Conservation (phyloP, 1,284 basidiomycete species). For the Cutaneotrichosporon sp. region DNA sequence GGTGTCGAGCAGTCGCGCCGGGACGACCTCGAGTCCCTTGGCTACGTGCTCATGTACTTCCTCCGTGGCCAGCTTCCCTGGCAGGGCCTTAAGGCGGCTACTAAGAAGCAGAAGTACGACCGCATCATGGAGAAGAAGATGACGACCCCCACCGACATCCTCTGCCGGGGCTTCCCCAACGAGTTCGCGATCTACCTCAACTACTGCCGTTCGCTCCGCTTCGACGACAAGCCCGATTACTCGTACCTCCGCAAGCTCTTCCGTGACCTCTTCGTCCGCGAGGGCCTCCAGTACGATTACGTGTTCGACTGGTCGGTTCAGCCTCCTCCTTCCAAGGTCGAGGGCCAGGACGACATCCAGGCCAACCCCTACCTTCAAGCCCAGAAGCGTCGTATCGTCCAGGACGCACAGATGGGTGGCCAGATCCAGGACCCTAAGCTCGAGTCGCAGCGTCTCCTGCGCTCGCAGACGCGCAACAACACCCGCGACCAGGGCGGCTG, state of each 20-base stretch:
- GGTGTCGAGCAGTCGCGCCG: constrained; percentile 95
- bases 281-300: constrained; percentile 97
- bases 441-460: constrained; percentile 40
- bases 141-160: constrained; percentile 91
- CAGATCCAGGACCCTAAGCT: constrained; percentile 17
- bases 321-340: constrained; percentile 27
- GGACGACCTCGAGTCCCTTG: constrained; percentile 92
- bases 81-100: constrained; percentile 97
- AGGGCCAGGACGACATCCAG: not conserved
- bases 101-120: constrained; percentile 99
- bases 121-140: constrained; percentile 98
- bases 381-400: constrained; percentile 16
- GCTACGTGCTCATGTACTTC: constrained; percentile 97
- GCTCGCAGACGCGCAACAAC: constrained; percentile 41
- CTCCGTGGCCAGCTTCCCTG: constrained; percentile 91
- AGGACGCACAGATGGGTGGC: constrained; percentile 11
- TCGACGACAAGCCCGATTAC: constrained; percentile 98
- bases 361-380: constrained; percentile 1
- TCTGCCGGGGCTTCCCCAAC: constrained; percentile 95
- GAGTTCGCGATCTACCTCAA: constrained; percentile 97
- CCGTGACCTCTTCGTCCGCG: constrained; percentile 93
- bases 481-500: constrained; percentile 27
- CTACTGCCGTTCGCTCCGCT: constrained; percentile 92
- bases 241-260: constrained; percentile 96
- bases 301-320: constrained; percentile 98